These are phyloP conservation scores for Arctostaphylos glauca DNA, from an alignment of 148 eudicot genomes.

Conservation along the genomic window DNA sequence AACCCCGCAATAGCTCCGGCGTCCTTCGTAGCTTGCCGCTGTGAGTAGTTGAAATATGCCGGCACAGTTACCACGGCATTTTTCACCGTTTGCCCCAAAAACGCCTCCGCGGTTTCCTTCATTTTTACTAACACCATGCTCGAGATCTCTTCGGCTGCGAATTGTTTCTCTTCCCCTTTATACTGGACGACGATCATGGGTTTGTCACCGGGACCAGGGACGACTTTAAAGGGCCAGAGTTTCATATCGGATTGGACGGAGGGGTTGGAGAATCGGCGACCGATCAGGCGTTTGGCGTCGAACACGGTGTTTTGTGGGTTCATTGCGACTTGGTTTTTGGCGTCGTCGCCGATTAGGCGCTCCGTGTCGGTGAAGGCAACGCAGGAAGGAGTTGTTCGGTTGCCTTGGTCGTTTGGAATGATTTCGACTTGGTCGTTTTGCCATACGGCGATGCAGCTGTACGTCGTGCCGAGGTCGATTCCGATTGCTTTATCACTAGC, in stretches of 20 bases:
- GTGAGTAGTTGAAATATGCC: constrained; percentile 24
- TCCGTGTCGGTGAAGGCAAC: too few species aligned
- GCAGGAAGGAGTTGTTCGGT: too few species aligned
- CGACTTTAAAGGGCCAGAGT: constrained; percentile 22
- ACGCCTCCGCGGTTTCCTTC: constrained; percentile 19
- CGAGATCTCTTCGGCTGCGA: constrained; percentile 24
- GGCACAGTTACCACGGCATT: constrained; percentile 26
- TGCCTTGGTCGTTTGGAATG: too few species aligned
- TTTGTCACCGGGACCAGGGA: constrained; percentile 19
- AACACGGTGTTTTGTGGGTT: too few species aligned
- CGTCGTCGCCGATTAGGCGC: too few species aligned
- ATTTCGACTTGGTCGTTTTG: too few species aligned
- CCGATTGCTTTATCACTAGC: too few species aligned
- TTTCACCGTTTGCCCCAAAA: constrained; percentile 15
- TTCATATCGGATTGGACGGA: constrained; percentile 24
- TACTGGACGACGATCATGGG: constrained; percentile 24
- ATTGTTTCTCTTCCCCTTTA: constrained; percentile 22
- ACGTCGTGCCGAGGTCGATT: too few species aligned
- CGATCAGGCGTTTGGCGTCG: constrained; percentile 25
- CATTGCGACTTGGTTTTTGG: too few species aligned
- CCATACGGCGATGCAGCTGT: too few species aligned
- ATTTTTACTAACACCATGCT: constrained; percentile 18
- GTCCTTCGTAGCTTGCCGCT: constrained; percentile 25
- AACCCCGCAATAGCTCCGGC: constrained; percentile 16
- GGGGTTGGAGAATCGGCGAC: constrained; percentile 11